These are phyloP conservation scores for Collybia mongolica DNA, from an alignment of 768 basidiomycete genomes.

Conservation along the genomic window DNA sequence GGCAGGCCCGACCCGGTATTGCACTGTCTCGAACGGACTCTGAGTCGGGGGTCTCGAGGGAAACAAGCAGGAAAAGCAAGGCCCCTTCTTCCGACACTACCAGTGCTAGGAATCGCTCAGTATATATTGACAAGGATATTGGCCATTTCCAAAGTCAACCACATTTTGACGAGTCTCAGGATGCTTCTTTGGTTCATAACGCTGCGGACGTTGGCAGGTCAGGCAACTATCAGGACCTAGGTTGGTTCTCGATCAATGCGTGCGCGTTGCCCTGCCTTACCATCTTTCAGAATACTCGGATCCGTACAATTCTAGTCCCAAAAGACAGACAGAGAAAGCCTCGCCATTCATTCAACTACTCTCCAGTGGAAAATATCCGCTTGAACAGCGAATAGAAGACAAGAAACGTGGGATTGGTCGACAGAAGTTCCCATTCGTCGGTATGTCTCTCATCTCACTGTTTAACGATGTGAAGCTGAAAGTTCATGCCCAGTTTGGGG, in stretches of 20 bases:
- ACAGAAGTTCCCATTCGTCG: conserved; percentile 76
- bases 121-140: conserved; percentile 4
- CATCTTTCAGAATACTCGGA: conserved; percentile 60
- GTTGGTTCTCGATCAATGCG: conserved; percentile 27
- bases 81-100: too few relatives aligned
- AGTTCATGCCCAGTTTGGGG: conserved; percentile 49
- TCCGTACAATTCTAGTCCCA: conserved; percentile 31
- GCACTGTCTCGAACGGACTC: too few relatives aligned
- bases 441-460: conserved; percentile 33
- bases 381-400: conserved; percentile 83
- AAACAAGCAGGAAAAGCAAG: too few relatives aligned
- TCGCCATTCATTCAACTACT: conserved; percentile 41
- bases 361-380: conserved; percentile 51
- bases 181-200: conserved; percentile 45
- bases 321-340: conserved; percentile 33
- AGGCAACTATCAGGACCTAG: conserved; percentile 51
- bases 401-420: conserved; percentile 84
- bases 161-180: conserved; percentile 25
- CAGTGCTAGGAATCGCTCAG: not conserved
- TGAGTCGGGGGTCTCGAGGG: too few relatives aligned
- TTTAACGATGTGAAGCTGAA: not conserved
- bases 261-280: not conserved
- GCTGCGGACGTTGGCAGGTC: conserved; percentile 39
- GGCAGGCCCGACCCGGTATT: too few relatives aligned
- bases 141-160: conserved; percentile 2